These are phyloP conservation scores for Syncephalastrum sp. DNA, from an alignment of 371 early-diverging fungal genomes.

Conservation along the genomic window DNA sequence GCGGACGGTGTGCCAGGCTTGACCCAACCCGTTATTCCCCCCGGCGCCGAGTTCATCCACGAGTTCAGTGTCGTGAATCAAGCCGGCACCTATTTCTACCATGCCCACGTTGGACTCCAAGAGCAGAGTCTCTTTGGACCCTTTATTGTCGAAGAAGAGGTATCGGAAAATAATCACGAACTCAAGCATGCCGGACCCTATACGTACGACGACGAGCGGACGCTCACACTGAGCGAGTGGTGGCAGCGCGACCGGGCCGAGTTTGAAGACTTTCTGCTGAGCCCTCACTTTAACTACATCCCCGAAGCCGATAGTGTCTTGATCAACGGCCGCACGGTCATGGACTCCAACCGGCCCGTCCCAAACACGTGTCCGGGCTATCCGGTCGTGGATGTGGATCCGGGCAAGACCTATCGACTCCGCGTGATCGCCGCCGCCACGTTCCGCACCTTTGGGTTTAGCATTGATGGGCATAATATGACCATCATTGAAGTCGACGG, in stretches of 20 bases:
- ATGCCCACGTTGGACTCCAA: slow-evolving; percentile 44
- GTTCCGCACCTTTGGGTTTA: slow-evolving; percentile 43
- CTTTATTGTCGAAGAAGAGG: slow-evolving; percentile 40
- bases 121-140: slow-evolving; percentile 51
- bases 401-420: slow-evolving; percentile 34
- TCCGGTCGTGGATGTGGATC: slow-evolving; percentile 16
- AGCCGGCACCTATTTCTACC: slow-evolving; percentile 60
- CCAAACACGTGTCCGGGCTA: slow-evolving; percentile 18
- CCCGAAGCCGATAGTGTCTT: slow-evolving; percentile 45
- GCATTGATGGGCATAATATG: slow-evolving; percentile 36
- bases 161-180: too few relatives aligned
- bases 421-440: slow-evolving; percentile 41
- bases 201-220: slow-evolving; percentile 41
- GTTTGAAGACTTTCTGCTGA: slow-evolving; percentile 28
- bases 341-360: too few relatives aligned
- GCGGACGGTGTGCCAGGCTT: slow-evolving; percentile 58
- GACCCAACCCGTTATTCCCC: slow-evolving; percentile 42
- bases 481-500: slow-evolving; percentile 51
- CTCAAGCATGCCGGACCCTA: not conserved
- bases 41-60: slow-evolving; percentile 50
- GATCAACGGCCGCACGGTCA: slow-evolving; percentile 30
- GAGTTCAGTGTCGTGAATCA: slow-evolving; percentile 42
- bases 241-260: slow-evolving; percentile 36
- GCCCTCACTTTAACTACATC: slow-evolving; percentile 28
- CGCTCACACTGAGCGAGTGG: slow-evolving; percentile 45